Evolutionary conservation across 2,329 filamentous ascomycete genomes (phyloP).

Genomic region (Nemania bipapillata): DNA sequence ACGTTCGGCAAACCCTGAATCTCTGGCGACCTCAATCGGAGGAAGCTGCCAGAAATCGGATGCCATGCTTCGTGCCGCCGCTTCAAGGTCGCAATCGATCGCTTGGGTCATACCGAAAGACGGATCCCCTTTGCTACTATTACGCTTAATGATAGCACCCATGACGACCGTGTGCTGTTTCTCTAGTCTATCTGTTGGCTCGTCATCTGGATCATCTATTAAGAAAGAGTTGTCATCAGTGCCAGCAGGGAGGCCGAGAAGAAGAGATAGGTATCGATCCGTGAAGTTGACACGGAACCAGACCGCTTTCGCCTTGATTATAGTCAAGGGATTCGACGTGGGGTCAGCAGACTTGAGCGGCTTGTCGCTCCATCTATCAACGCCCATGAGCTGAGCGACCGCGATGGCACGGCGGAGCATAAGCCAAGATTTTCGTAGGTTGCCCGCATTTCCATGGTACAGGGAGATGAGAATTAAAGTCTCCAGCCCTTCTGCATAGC

Average conservation of each 20-base stretch:
- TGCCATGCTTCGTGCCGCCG: slow-evolving; percentile 56
- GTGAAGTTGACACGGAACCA: slow-evolving; percentile 63
- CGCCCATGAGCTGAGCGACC: slow-evolving; percentile 63
- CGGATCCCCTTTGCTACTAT: slow-evolving; percentile 53
- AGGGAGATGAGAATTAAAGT: slow-evolving; percentile 61
- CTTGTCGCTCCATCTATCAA: slow-evolving; percentile 54
- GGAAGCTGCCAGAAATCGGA: slow-evolving; percentile 61
- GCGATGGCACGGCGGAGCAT: slow-evolving; percentile 61
- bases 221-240: slow-evolving; percentile 56
- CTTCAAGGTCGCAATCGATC: slow-evolving; percentile 61
- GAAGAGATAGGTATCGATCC: slow-evolving; percentile 63
- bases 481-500: slow-evolving; percentile 64
- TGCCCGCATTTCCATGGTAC: slow-evolving; percentile 65
- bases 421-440: slow-evolving; percentile 66
- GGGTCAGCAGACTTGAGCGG: slow-evolving; percentile 56
- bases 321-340: slow-evolving; percentile 46
- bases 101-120: slow-evolving; percentile 56
- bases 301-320: slow-evolving; percentile 51
- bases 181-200: slow-evolving; percentile 58
- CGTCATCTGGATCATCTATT: slow-evolving; percentile 47
- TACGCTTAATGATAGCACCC: slow-evolving; percentile 61
- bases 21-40: slow-evolving; percentile 42
- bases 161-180: slow-evolving; percentile 58
- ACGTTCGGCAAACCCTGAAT: slow-evolving; percentile 42
- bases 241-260: slow-evolving; percentile 62